Evolutionary conservation across 129 eudicot species (phyloP).

Genomic region (Helianthus annuus): DNA sequence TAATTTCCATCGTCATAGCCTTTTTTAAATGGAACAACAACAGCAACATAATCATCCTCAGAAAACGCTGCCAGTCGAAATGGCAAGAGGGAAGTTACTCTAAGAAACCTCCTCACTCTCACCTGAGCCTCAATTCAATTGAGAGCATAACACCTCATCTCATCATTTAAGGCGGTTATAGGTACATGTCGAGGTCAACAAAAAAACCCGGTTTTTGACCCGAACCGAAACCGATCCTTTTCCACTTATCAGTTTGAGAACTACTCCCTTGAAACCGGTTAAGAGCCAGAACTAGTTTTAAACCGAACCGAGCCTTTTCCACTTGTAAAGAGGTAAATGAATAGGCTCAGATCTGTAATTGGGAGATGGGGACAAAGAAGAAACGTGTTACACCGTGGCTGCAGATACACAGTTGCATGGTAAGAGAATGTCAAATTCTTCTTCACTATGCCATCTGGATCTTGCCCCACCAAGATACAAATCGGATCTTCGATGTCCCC

Average conservation of each 20-base stretch:
- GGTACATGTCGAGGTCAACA: too few relatives aligned
- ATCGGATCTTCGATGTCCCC: background rate
- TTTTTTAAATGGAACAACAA: background rate
- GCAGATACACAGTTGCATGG: background rate
- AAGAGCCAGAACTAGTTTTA: too few relatives aligned
- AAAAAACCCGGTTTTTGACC: too few relatives aligned
- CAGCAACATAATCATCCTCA: constrained; percentile 11
- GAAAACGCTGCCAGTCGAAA: too few relatives aligned
- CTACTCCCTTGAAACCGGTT: too few relatives aligned
- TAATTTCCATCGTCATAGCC: constrained; percentile 21
- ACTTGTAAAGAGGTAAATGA: background rate
- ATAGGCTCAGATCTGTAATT: constrained; percentile 10
- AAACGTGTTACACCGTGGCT: background rate
- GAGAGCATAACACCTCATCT: constrained; percentile 26
- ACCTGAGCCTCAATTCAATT: constrained; percentile 27
- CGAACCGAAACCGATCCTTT: too few relatives aligned
- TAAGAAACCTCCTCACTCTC: background rate
- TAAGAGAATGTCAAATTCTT: background rate
- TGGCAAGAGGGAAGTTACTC: background rate
- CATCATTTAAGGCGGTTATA: background rate
- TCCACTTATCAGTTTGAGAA: too few relatives aligned
- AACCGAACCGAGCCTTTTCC: too few relatives aligned
- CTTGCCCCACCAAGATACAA: background rate
- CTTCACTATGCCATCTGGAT: constrained; percentile 6
- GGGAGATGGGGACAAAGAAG: background rate